Percentiles rank a stretch among this genome's conserved stretches.
Evolutionary conservation across 2,329 filamentous ascomycete species (phyloP).

Genomic region (Hymenotorrendiella dingleyae): DNA sequence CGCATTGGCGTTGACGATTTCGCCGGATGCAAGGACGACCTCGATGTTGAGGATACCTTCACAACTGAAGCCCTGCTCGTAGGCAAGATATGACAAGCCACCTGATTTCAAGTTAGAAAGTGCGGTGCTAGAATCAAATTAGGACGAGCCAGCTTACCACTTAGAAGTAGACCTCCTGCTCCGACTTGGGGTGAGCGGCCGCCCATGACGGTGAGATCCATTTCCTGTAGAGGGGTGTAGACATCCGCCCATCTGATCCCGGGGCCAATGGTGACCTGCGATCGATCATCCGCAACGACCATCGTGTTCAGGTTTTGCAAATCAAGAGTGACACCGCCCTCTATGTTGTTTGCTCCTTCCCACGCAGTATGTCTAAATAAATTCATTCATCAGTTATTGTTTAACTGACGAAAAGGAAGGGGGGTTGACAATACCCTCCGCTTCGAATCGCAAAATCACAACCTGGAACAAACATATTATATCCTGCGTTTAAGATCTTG

Average conservation of each 20-base stretch:
- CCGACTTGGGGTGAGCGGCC: conserved; percentile 32
- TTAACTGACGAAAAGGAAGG: too few species aligned
- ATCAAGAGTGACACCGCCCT: conserved; percentile 42
- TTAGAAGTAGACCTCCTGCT: conserved; percentile 33
- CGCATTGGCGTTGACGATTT: conserved; percentile 6
- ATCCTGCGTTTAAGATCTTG: too few species aligned
- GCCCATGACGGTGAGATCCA: conserved; percentile 31
- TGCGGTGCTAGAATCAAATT: neutral
- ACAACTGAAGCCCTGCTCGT: conserved; percentile 39
- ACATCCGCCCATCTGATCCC: conserved; percentile 34
- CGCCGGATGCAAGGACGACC: conserved; percentile 23
- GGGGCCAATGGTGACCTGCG: conserved; percentile 28
- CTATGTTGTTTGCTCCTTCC: conserved; percentile 35
- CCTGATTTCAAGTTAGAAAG: neutral
- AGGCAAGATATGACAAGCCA: conserved; percentile 9
- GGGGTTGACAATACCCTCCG: too few species aligned
- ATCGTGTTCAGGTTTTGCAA: conserved; percentile 28
- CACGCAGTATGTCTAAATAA: neutral
- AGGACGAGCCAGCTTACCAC: conserved; percentile 12
- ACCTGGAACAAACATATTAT: too few species aligned
- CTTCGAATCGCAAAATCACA: too few species aligned
- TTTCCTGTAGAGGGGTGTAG: conserved; percentile 29
- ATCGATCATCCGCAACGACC: conserved; percentile 22
- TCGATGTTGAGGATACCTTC: conserved; percentile 40
- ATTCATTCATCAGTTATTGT: too few species aligned